Evolutionary conservation across 768 basidiomycete genomes (phyloP).

Genomic region (Podaxis sp.): DNA sequence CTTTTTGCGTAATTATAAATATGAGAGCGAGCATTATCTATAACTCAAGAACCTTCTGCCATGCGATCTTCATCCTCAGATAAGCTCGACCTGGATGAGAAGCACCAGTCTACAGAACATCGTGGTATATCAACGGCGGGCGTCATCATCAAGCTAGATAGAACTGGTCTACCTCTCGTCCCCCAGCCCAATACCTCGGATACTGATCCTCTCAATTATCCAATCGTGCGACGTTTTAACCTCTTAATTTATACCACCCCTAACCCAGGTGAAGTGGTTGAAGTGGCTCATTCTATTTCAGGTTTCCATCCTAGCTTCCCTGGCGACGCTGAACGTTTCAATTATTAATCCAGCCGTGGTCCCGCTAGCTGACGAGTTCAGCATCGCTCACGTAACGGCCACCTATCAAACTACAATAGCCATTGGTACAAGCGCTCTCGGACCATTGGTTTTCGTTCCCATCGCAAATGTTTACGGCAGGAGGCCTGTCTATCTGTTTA

Average conservation of each 20-base stretch:
- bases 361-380: slow-evolving; percentile 34
- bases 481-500: slow-evolving; percentile 34
- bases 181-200: slow-evolving; percentile 9
- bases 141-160: slow-evolving; percentile 1
- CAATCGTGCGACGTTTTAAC: slow-evolving; percentile 23
- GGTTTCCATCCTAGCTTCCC: slow-evolving; percentile 32
- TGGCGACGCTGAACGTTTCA: slow-evolving; percentile 36
- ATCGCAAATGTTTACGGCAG: slow-evolving; percentile 40
- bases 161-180: slow-evolving; percentile 6
- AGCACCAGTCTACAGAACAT: neutral
- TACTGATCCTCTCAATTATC: slow-evolving; percentile 41
- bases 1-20: neutral
- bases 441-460: slow-evolving; percentile 36
- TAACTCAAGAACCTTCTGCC: neutral
- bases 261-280: slow-evolving; percentile 28
- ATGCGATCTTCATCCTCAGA: slow-evolving; percentile 3
- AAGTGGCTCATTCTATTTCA: slow-evolving; percentile 31
- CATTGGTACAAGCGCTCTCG: slow-evolving; percentile 33
- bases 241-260: neutral
- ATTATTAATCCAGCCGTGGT: slow-evolving; percentile 38
- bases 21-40: neutral
- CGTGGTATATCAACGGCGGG: neutral
- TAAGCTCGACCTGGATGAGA: slow-evolving; percentile 4
- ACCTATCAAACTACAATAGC: slow-evolving; percentile 40
- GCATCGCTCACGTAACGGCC: slow-evolving; percentile 32